These are phyloP conservation scores for Geum urbanum DNA, from an alignment of 306 rosid species.

Conservation along the genomic window DNA sequence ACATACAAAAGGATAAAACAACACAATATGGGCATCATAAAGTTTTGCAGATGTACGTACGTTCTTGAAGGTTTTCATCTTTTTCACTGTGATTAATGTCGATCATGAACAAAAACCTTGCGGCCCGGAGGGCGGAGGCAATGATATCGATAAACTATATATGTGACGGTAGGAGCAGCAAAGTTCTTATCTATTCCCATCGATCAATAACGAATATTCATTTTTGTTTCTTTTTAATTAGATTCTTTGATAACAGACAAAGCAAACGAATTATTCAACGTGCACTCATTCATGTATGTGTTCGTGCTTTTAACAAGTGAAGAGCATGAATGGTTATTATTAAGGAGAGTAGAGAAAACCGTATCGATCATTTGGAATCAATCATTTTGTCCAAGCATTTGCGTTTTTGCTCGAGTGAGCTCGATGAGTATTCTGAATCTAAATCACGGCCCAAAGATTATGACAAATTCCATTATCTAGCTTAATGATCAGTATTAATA, in stretches of 20 bases:
- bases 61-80: neutral
- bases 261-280: constrained; percentile 8
- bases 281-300: constrained; percentile 3
- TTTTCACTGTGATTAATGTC: neutral
- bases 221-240: neutral
- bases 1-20: neutral
- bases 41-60: neutral
- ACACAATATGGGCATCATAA: neutral
- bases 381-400: constrained; percentile 8
- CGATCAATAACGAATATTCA: neutral
- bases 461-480: neutral
- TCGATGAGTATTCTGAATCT: neutral
- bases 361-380: constrained; percentile 10
- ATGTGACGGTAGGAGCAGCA: neutral
- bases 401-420: constrained; percentile 1
- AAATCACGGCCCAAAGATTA: neutral
- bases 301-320: constrained; percentile 13
- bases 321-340: constrained; percentile 17
- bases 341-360: neutral
- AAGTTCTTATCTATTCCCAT: neutral
- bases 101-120: constrained; percentile 8
- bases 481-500: neutral
- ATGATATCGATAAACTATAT: neutral
- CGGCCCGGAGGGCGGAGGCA: constrained; percentile 22
- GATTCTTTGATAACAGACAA: constrained; percentile 12